These are phyloP conservation scores for Pyracantha coccinea DNA, from an alignment of 331 rosid genomes.

Conservation along the genomic window DNA sequence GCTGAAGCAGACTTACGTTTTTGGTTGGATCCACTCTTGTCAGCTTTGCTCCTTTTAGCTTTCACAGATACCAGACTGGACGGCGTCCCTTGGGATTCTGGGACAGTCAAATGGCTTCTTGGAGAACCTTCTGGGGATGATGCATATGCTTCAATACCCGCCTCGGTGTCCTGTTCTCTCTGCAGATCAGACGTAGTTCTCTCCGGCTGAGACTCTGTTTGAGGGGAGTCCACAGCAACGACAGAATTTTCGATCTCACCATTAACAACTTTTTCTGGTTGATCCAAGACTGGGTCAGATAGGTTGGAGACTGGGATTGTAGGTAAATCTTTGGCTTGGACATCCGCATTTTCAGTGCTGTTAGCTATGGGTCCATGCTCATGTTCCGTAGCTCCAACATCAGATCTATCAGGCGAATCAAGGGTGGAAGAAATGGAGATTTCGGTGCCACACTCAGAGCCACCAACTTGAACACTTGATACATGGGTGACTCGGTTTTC, in stretches of 20 bases:
- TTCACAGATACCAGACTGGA: slow-evolving; percentile 77
- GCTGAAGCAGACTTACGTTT: slow-evolving; percentile 34
- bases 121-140: slow-evolving; percentile 70
- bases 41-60: slow-evolving; percentile 33
- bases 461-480: slow-evolving; percentile 44
- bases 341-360: slow-evolving; percentile 16
- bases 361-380: slow-evolving; percentile 46
- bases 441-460: slow-evolving; percentile 83
- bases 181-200: slow-evolving; percentile 23
- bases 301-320: slow-evolving; percentile 21
- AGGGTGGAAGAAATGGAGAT: slow-evolving; percentile 82
- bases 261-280: slow-evolving; percentile 28
- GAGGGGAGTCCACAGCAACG: slow-evolving; percentile 24
- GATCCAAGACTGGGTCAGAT: slow-evolving; percentile 20
- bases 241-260: slow-evolving; percentile 25
- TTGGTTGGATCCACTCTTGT: slow-evolving; percentile 43
- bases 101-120: slow-evolving; percentile 51
- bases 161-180: slow-evolving; percentile 28
- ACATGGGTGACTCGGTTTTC: slow-evolving; percentile 40
- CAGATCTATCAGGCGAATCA: slow-evolving; percentile 78
- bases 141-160: slow-evolving; percentile 29
- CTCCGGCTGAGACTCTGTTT: slow-evolving; percentile 28
- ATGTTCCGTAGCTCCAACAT: slow-evolving; percentile 41
- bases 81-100: slow-evolving; percentile 92
- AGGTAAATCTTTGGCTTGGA: slow-evolving; percentile 24